Evolutionary conservation across 164 flowering plant species (phyloP), one percentile per base, ranked within the genome.

Genomic region (Magnolia kwangsiensis): DNA sequence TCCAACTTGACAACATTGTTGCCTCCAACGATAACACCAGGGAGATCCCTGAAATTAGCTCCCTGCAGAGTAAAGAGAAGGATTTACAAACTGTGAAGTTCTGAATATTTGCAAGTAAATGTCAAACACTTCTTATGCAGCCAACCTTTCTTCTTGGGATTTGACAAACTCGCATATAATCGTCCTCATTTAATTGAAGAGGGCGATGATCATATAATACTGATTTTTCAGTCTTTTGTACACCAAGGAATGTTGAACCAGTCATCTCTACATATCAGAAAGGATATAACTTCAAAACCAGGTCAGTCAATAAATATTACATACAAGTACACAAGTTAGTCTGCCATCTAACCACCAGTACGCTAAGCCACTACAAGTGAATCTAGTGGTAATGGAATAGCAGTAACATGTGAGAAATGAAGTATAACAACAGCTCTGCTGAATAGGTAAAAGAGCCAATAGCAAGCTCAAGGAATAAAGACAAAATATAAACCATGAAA

Each of bases 131-230:
- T 63, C n/a, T 4, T 68, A 65, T 65, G 29, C 21, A 65, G 24
- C 21, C 58, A 64, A 91, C 98, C 99, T 95, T 93, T 67, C 72
- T 69, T 67, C 88, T 89, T 0, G 98, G 99, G 1, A 95, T 85
- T 11, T 67, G 82, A 20, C 90, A 86, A 37, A 89, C 96, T 13
- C 99, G 87, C 64, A 83, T 78, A 66, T 84, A 85, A 70, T 95
- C 99, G 75, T 95, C 99, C 0, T 55, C 73, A 76, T 93, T 95
- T 51, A 93, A 63, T 50, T 78, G 58, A 8, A 89, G 79, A 2
- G 95, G 91, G 0, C 86, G 85, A 80, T 95, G 98, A 77, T 95
- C 98, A 75, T 73, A 87, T 1, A 94, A 76, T 21, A 77, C 18
- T 1, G 72, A 27, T 72, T 67, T 18, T 9, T 21, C 73, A 7